Evolutionary conservation across 768 basidiomycete species (phyloP), one percentile per base, ranked within the genome.

Genomic region (Termitomyces sp.): DNA sequence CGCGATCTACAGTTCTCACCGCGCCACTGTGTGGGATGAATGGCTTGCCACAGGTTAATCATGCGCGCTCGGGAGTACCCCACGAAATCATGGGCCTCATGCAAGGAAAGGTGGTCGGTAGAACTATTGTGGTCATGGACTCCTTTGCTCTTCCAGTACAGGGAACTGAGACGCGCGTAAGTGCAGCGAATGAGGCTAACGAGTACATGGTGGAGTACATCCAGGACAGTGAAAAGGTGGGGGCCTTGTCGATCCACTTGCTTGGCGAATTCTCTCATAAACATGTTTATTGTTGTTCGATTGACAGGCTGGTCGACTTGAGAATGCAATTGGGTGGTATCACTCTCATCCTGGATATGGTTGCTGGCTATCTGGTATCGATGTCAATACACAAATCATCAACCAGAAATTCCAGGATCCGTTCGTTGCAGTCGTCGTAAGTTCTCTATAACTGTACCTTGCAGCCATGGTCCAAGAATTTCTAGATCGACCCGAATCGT

Each of bases 31-130:
- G 41, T 44, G 28, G 6, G 18, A 55, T 52, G 26, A 41, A 46
- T 26, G 26, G 40, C 41, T 43, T 54, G 35, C 20, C 55, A 26
- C 74, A 98, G 96, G 90, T 98, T 63, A 98, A 98, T 71, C 96
- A 98, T 71, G 96, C 96, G 35, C 87, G 96, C 53, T 98, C 96
- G 2, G 96, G 96, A 60, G 96, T 97, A 5, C 89, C 91, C 59
- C 93, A 98, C 77, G 96, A 99, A 75, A 97, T 99, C 69, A 99
- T 99, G 96, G 96, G 96, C 10, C 83, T 98, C 35, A 97, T 99
- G 95, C 95, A 97, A 73, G 95, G 95, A 58, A 96, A 97, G 74
- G 88, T 97, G 40, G 76, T 91, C 9, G 89, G 84, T 2, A 87
- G 86, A 62, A 79, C 88, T 1, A 76, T 91, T 40, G 87, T 91